Conservation (phyloP, 78 protist species). For the Emiliania huxleyi region DNA sequence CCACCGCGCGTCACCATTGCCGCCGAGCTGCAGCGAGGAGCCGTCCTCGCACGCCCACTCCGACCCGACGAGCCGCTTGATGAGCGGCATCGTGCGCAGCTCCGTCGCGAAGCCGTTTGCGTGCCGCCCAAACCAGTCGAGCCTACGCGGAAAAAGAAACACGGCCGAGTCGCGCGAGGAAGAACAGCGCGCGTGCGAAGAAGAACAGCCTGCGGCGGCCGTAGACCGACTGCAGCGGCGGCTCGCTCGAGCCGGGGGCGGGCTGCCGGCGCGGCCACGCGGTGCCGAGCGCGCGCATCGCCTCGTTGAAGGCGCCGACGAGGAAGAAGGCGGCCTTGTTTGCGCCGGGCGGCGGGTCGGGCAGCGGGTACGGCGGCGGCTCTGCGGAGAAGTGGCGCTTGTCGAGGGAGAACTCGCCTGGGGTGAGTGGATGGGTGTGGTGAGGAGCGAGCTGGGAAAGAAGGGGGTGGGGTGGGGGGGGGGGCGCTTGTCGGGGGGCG, state of each 20-base stretch:
- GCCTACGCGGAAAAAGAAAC: too few species aligned
- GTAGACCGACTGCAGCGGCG: background rate
- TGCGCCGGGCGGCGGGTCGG: background rate
- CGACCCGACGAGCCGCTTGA: background rate
- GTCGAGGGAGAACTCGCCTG: slow-evolving; percentile 28
- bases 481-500: too few species aligned
- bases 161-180: too few species aligned
- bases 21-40: background rate
- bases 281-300: background rate
- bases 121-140: background rate
- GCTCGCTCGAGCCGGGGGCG: background rate
- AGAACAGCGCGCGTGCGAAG: too few species aligned
- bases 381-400: slow-evolving; percentile 17
- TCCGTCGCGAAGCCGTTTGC: background rate
- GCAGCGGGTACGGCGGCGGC: background rate
- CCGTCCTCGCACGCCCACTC: background rate
- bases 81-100: background rate
- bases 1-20: background rate
- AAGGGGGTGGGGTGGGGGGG: too few species aligned
- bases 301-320: background rate
- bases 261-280: background rate
- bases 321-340: slow-evolving; percentile 13
- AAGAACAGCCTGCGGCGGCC: too few species aligned
- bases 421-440: too few species aligned
- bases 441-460: too few species aligned